phyloP scores from a whole-genome alignment of 768 basidiomycete species.

The Omphalotus guepiniiformis region DNA sequence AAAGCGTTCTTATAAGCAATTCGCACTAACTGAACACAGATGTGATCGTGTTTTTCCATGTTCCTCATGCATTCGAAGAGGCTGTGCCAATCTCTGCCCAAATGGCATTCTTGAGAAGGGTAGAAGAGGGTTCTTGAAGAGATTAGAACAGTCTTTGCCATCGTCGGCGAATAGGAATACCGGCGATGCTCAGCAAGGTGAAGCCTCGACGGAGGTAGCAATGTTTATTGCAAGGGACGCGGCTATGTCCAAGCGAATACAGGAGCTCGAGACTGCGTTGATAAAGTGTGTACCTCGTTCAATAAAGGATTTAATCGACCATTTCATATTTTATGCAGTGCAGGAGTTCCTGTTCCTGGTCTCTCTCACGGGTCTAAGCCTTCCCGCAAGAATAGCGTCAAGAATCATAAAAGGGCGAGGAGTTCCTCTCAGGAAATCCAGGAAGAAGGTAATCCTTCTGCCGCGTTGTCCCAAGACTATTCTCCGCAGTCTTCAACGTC shows the following conservation, averaged over 20 bases:
- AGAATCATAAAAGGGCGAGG: neutral
- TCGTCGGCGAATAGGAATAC: constrained; percentile 8
- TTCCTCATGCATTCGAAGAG: constrained; percentile 35
- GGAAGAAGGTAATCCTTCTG: constrained; percentile 1
- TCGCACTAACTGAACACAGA: constrained; percentile 2
- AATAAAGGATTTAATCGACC: too few species aligned
- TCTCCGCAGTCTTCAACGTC: neutral
- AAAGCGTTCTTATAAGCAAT: neutral
- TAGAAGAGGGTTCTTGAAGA: constrained; percentile 20
- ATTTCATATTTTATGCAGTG: too few species aligned
- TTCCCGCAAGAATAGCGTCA: too few species aligned
- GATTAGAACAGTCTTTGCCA: constrained; percentile 21
- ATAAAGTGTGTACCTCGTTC: constrained; percentile 11
- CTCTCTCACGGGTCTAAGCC: neutral
- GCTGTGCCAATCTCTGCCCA: constrained; percentile 37
- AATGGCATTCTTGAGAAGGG: constrained; percentile 22
- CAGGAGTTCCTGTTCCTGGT: constrained; percentile 11
- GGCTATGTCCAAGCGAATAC: constrained; percentile 22
- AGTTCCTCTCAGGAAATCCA: neutral
- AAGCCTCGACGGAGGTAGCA: constrained; percentile 16
- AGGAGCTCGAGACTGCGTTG: constrained; percentile 21
- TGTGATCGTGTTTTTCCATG: constrained; percentile 39
- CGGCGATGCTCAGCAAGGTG: constrained; percentile 1
- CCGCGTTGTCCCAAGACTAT: too few species aligned
- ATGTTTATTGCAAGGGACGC: constrained; percentile 21